Evolutionary conservation across 768 basidiomycete species (phyloP), one percentile per base, ranked within the genome.

Genomic region (Tulasnella sp.): DNA sequence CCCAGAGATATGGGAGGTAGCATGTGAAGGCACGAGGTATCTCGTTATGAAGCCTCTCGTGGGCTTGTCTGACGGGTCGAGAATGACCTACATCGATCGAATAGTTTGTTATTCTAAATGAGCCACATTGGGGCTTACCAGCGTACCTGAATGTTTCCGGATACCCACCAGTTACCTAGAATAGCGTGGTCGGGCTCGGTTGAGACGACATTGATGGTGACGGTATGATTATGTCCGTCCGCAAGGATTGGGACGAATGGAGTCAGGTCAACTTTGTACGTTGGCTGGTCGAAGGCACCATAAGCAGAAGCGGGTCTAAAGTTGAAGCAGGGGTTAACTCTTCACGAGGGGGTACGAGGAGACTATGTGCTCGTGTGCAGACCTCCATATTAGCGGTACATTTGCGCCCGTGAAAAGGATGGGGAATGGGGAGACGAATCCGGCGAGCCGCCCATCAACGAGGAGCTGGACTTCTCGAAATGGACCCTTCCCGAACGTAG

Each of bases 181-280:
- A 92, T 90, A n/a, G 87, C 85, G 79, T 91, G 92, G 82, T 91
- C 87, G 9, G 84, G 82, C 84, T 95, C 92, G 24, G 91, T 90
- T 6, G 93, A 93, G 31, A 87, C 89, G 62, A 95, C 91, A 82
- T 95, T 91, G 62, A 96, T 87, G 76, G 91, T 89, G 83, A 95
- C 88, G 71, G 87, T 91, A 84, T 94, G 94, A 31, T 90, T 86
- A n/a, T 88, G 84, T 3, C 91, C 91, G 79, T 93, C 92, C 0
- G 90, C 88, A 46, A 95, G 87, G 27, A 91, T 82, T 8, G 92
- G 92, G 0, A 92, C 88, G 83, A 94, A 94, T 1, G 93, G 92
- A 10, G 93, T 94, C 76, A 94, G 84, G 84, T 94, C 94, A 27
- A 94, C 81, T 84, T 91, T 91, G 84, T 94, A 94, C 1, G 91